A percentile compares a stretch with the other conserved stretches of the same genome.
Conservation (phyloP, 2,329 filamentous ascomycete species). For the Aspergillus ustus region DNA sequence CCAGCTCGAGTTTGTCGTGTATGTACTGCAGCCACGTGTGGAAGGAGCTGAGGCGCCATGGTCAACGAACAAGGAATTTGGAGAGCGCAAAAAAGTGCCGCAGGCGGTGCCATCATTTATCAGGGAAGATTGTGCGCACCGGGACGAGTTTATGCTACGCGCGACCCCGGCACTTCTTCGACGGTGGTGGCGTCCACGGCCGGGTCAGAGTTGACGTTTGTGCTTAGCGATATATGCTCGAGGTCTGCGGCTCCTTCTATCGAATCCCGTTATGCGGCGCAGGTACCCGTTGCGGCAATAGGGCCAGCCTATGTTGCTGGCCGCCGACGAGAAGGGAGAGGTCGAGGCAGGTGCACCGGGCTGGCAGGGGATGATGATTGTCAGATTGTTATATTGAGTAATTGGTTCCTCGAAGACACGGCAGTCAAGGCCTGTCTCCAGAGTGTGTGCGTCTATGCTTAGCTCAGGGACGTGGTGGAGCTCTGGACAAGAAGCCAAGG, state of each 20-base stretch:
- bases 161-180: neutral
- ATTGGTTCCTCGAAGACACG: conserved; percentile 34
- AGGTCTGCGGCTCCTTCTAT: neutral
- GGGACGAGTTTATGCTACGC: conserved; percentile 17
- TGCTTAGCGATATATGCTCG: conserved; percentile 3
- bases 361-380: conserved; percentile 25
- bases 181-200: neutral
- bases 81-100: conserved; percentile 42
- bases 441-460: conserved; percentile 35
- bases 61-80: conserved; percentile 27
- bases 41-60: conserved; percentile 14
- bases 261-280: neutral
- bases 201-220: neutral
- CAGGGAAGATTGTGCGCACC: conserved; percentile 35
- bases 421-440: conserved; percentile 38
- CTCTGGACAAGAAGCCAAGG: conserved; percentile 20
- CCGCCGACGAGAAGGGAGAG: conserved; percentile 28
- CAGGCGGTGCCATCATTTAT: conserved; percentile 33
- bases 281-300: neutral
- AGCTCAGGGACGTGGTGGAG: conserved; percentile 40
- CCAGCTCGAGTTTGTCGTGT: conserved; percentile 25
- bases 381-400: conserved; percentile 32
- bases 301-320: neutral
- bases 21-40: conserved; percentile 24
- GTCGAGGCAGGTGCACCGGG: conserved; percentile 34